Evolutionary conservation across 129 eudicot species (phyloP).

Genomic region (Smallanthus sonchifolius): DNA sequence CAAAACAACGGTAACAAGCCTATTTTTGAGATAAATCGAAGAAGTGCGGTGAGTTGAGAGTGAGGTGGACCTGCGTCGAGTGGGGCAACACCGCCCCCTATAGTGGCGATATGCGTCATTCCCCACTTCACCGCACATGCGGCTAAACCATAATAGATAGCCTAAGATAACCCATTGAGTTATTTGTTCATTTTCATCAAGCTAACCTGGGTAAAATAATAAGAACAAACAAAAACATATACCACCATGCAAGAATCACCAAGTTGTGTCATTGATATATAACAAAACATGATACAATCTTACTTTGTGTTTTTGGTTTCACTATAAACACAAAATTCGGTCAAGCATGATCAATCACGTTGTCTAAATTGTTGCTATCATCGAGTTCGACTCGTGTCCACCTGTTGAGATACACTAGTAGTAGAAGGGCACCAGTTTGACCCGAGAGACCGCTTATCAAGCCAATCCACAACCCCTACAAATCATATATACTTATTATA

Average conservation of each 20-base stretch:
- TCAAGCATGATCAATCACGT: slow-evolving; percentile 8
- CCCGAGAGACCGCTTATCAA: slow-evolving; percentile 57
- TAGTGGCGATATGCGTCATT: too few relatives aligned
- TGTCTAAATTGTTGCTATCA: background rate
- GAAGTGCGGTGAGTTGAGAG: too few relatives aligned
- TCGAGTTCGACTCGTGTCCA: slow-evolving; percentile 46
- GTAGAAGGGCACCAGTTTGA: slow-evolving; percentile 47
- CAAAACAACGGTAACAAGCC: too few relatives aligned
- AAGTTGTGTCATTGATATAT: background rate
- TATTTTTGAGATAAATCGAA: too few relatives aligned
- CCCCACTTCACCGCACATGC: too few relatives aligned
- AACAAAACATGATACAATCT: background rate
- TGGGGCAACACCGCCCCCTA: too few relatives aligned
- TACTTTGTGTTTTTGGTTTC: background rate
- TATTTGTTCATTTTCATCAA: background rate
- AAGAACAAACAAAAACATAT: too few relatives aligned
- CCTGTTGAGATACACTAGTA: slow-evolving; percentile 39
- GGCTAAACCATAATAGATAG: too few relatives aligned
- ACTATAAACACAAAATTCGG: background rate
- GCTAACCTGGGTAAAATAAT: background rate
- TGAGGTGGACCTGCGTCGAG: too few relatives aligned
- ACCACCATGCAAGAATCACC: background rate
- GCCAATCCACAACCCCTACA: slow-evolving; percentile 87
- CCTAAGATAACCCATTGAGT: background rate
- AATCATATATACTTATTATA: background rate